Evolutionary conservation across 192 early-diverging fungal genomes (phyloP).

Genomic region (Umbelopsis isabellina): DNA sequence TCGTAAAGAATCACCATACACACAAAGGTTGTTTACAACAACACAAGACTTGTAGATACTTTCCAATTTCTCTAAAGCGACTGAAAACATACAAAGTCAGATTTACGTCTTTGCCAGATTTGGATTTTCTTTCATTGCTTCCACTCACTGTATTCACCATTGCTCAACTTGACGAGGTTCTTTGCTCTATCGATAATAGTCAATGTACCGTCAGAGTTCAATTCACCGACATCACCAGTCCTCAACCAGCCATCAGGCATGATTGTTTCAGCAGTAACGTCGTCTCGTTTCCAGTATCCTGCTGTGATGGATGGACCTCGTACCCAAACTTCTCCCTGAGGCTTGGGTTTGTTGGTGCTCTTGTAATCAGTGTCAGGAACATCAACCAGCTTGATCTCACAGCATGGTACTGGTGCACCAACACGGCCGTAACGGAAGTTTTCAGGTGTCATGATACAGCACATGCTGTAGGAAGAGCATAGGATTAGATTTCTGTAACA

Average conservation of each 20-base stretch:
- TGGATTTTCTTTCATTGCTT: background rate
- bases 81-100: background rate
- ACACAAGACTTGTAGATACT: conserved; percentile 78
- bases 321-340: conserved; percentile 85
- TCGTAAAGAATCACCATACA: conserved; percentile 75
- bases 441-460: conserved; percentile 67
- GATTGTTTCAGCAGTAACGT: conserved; percentile 66
- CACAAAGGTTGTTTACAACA: conserved; percentile 78
- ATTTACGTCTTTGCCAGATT: background rate
- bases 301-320: conserved; percentile 78
- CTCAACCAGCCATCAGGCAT: conserved; percentile 84
- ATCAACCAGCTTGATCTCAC: conserved; percentile 83
- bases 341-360: conserved; percentile 59
- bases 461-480: conserved; percentile 47
- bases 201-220: conserved; percentile 75
- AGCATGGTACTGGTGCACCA: conserved; percentile 75
- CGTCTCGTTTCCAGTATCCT: conserved; percentile 81
- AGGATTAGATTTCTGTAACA: conserved; percentile 1
- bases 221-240: conserved; percentile 92
- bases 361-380: conserved; percentile 65
- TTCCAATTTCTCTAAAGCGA: conserved; percentile 95
- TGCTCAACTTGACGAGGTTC: conserved; percentile 91
- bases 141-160: conserved; percentile 77
- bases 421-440: conserved; percentile 63
- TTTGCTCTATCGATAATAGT: conserved; percentile 90